Evolutionary conservation across 257 asterid species (phyloP).

Genomic region (Primulina eburnea): DNA sequence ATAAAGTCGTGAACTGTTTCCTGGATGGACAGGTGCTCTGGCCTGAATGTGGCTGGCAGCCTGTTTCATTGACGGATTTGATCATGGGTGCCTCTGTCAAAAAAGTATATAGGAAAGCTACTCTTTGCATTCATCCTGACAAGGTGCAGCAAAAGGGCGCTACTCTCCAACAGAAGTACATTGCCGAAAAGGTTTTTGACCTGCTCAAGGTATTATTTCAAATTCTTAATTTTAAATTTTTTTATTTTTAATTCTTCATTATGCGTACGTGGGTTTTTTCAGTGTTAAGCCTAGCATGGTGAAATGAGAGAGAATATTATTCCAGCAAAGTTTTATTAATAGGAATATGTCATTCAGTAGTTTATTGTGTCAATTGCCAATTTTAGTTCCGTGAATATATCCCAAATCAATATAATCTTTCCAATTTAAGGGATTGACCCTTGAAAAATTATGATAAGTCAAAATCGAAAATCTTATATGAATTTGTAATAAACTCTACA

Average conservation of each 20-base stretch:
- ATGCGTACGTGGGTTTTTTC: neutral
- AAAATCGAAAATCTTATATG: too few species aligned
- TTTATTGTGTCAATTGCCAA: neutral
- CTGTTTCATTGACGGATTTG: slow-evolving; percentile 95
- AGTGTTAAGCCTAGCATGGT: slow-evolving; percentile 14
- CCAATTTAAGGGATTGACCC: neutral
- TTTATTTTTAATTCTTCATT: neutral
- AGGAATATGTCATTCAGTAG: neutral
- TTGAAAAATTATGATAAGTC: neutral
- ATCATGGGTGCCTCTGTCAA: slow-evolving; percentile 87
- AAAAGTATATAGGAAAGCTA: slow-evolving; percentile 90
- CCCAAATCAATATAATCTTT: neutral
- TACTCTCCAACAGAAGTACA: slow-evolving; percentile 88
- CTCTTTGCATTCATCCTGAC: slow-evolving; percentile 97
- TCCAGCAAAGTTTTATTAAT: neutral
- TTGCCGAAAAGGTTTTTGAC: slow-evolving; percentile 98
- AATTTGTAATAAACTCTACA: too few species aligned
- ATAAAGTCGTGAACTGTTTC: slow-evolving; percentile 19
- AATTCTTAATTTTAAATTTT: slow-evolving; percentile 1
- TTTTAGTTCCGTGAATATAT: neutral
- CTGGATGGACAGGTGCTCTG: slow-evolving; percentile 74
- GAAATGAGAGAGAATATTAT: slow-evolving; percentile 4
- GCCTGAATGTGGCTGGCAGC: slow-evolving; percentile 99
- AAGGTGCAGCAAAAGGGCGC: slow-evolving; percentile 99
- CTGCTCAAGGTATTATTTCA: slow-evolving; percentile 72